Evolutionary conservation across 305 asterid species (phyloP).

Genomic region (Fraxinus ornus): DNA sequence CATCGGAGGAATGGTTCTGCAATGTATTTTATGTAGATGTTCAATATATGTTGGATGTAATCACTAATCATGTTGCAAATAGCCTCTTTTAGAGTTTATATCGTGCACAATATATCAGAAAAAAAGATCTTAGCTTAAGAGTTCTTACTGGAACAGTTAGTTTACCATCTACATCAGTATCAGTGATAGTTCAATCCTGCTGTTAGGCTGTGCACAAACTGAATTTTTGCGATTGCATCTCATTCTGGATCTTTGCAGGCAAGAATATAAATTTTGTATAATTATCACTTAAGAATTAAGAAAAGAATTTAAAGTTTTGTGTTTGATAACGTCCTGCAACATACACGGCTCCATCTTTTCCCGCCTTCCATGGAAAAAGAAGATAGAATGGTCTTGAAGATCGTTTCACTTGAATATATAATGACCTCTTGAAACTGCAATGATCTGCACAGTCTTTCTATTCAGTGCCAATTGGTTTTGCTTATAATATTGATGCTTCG

Average conservation of each 20-base stretch:
- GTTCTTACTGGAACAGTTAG: background rate
- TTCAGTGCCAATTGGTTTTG: background rate
- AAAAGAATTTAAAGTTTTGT: background rate
- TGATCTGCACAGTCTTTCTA: background rate
- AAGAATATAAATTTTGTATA: constrained; percentile 9
- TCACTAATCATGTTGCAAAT: background rate
- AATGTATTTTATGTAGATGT: background rate
- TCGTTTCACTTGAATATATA: constrained; percentile 9
- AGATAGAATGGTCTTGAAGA: constrained; percentile 6
- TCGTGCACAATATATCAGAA: background rate
- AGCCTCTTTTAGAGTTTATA: background rate
- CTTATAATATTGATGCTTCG: constrained; percentile 15
- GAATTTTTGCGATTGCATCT: constrained; percentile 7
- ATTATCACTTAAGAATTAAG: background rate
- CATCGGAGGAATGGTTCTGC: background rate
- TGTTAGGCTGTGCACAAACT: constrained; percentile 16
- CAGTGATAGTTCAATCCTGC: background rate
- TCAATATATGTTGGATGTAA: background rate
- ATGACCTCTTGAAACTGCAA: constrained; percentile 11
- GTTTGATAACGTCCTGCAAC: constrained; percentile 3
- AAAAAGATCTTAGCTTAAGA: background rate
- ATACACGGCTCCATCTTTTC: background rate
- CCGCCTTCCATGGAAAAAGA: background rate
- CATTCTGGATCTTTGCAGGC: background rate
- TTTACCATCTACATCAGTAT: background rate